Conservation (phyloP, 202 grass and related monocot genomes). For the Dendrocalamus latiflorus region DNA sequence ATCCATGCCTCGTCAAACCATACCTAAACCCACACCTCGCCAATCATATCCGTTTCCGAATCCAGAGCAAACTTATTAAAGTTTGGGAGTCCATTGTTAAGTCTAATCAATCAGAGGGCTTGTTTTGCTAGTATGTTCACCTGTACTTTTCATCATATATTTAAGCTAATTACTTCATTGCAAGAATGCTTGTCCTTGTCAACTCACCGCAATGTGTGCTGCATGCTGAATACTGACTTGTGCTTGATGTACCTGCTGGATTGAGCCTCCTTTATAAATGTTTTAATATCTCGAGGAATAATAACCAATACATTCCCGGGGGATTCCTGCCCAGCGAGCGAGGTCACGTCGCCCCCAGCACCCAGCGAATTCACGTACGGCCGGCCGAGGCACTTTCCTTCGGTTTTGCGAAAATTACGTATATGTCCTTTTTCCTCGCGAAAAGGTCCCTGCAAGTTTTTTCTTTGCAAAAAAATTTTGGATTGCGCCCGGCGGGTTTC, state of each 20-base stretch:
- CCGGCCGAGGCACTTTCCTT: no score
- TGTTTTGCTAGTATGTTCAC: not conserved
- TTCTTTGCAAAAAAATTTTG: no score
- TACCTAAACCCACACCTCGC: slow-evolving; percentile 40
- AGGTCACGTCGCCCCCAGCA: no score
- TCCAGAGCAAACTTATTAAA: slow-evolving; percentile 16
- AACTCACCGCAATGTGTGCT: not conserved
- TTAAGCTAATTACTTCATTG: not conserved
- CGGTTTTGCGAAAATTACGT: no score
- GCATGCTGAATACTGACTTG: not conserved
- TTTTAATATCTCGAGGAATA: not conserved
- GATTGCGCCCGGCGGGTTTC: no score
- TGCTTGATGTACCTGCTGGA: not conserved
- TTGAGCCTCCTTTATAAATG: not conserved
- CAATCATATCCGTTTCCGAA: slow-evolving; percentile 30
- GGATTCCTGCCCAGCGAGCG: no score
- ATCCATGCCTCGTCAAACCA: slow-evolving; percentile 48
- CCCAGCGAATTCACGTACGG: no score
- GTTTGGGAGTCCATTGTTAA: slow-evolving; percentile 19
- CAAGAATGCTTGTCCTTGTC: not conserved
- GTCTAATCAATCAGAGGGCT: slow-evolving; percentile 30
- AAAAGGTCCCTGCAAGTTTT: no score
- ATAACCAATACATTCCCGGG: no score
- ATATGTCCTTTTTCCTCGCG: no score
- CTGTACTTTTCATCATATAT: not conserved